A percentile compares a stretch with the other conserved stretches of the same genome.
Conservation (phyloP, 495 filamentous ascomycete species). For the Podospora fimiseda region DNA sequence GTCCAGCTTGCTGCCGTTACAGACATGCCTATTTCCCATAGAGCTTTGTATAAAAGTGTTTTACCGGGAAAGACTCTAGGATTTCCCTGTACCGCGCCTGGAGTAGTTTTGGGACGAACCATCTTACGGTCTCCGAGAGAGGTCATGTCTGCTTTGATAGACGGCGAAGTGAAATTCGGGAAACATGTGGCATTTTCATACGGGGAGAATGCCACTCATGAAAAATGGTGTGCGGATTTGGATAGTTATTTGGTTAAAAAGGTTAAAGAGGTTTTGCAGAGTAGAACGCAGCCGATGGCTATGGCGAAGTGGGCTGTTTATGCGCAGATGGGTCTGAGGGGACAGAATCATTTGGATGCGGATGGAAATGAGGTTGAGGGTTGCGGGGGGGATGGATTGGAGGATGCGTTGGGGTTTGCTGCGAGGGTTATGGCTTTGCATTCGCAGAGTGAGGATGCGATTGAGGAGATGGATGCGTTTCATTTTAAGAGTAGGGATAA, state of each 20-base stretch:
- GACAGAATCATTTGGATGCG: background rate
- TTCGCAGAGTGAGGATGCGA: constrained; percentile 17
- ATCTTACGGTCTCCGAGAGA: constrained; percentile 9
- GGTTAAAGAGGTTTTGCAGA: background rate
- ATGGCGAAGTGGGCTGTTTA: constrained; percentile 29
- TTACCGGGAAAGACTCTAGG: constrained; percentile 22
- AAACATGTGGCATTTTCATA: no score
- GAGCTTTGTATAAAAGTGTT: constrained; percentile 5
- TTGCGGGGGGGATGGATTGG: constrained; percentile 12
- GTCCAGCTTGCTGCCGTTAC: constrained; percentile 24
- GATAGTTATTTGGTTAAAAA: background rate
- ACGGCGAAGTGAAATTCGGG: constrained; percentile 15
- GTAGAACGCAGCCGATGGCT: constrained; percentile 19
- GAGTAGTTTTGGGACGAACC: constrained; percentile 11
- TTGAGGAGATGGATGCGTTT: constrained; percentile 23
- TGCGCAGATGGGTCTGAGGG: constrained; percentile 16
- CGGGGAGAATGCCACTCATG: no score
- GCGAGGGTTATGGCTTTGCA: constrained; percentile 22
- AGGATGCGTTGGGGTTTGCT: constrained; percentile 18
- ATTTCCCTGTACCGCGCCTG: constrained; percentile 23
- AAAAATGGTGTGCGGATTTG: constrained; percentile 10
- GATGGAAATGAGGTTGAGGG: constrained; percentile 6
- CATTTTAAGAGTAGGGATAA: no score
- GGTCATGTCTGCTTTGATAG: constrained; percentile 18
- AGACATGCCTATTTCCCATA: constrained; percentile 18